Evolutionary conservation across 371 early-diverging fungal genomes (phyloP), one percentile per base, ranked within the genome.

Genomic region (Mucor racemosus): DNA sequence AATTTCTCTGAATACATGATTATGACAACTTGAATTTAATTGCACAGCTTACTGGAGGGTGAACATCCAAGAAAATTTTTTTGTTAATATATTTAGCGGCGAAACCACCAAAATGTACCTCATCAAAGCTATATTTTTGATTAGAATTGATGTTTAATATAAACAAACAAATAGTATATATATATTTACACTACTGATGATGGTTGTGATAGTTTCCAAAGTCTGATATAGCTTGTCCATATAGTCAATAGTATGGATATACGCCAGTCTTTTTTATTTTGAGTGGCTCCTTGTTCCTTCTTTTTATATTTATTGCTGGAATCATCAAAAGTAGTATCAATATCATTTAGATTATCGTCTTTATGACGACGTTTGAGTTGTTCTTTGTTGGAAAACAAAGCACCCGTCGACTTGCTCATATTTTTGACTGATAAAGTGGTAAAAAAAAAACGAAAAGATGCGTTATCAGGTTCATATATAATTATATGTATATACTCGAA

Each of bases 31-130:
- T 15, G 82, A 6, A 92, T 90, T 36, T 89, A 38, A 5, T 76
- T 57, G 85, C 87, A 9, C 6, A 9, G 44, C 69, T 66, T 75
- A 75, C 75, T 6, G 75, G 75, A 55, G 75, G 75, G 66, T 75
- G 75, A 31, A 99, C 99, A 76, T 99, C 99, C 84, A 99, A 98
- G 80, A 91, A 99, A 83, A 95, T 99, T 64, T 86, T 82, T 26
- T 95, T 81, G 8, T 89, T 86, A 31, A 99, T 77, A 73, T 99
- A 99, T 76, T 92, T 94, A 35, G 89, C 87, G 9, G 97, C 94
- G 79, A 99, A 99, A 71, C 97, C 98, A 59, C 99, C 99, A 87
- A 99, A 99, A 75, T 99, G 99, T 14, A 99, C 99, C 79, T 99
- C 99, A 79, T 97, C 97, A 71, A 94, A 94, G 1, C 82, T 81